Evolutionary conservation across 2,329 filamentous ascomycete species (phyloP), one percentile per base, ranked within the genome.

Genomic region (Hysterium pulicare): DNA sequence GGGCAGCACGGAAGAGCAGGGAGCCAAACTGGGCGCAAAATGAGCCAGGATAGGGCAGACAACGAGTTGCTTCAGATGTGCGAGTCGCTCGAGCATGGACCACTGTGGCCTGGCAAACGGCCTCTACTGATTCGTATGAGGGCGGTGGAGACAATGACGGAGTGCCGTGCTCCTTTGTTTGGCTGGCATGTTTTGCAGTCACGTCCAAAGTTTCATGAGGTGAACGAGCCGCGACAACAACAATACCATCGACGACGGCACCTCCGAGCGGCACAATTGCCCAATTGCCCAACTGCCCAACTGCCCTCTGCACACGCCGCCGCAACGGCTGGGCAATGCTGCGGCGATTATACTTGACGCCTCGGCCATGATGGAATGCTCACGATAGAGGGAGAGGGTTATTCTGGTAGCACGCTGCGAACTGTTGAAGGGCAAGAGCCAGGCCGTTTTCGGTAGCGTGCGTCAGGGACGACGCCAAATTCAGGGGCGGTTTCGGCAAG

Each of bases 31-130:
- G n/a, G n/a, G n/a, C n/a, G n/a, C 15, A 26, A 30, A 21, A n/a
- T n/a, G 11, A 26, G 28, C 37, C 37, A 23, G 37, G 26, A 23
- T 17, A 19, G 33, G 15, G 33, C 16, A n/a, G 35, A 19, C 35
- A 22, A 26, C 35, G 11, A 20, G 32, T 19, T 23, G 20, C 37
- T 39, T 31, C 26, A 31, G 17, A 13, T 31, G 37, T 26, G 37
- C 37, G 37, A 39, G 24, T 39, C 37, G 37, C 37, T 24, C 8
- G 24, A 13, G 24, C 24, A 28, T 8, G 13, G 23, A 30, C 20
- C 21, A 19, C 20, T 17, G 16, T 10, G 37, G 37, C 23, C 37
- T 30, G 16, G 11, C 21, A 39, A 26, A 23, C 37, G 37, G 37
- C 26, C 37, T 17, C 37, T 16, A 24, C 16, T 31, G 37, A 31